Base-by-base conservation (phyloP, 768 basidiomycete species). In the Leccinum subgranulosum region DNA sequence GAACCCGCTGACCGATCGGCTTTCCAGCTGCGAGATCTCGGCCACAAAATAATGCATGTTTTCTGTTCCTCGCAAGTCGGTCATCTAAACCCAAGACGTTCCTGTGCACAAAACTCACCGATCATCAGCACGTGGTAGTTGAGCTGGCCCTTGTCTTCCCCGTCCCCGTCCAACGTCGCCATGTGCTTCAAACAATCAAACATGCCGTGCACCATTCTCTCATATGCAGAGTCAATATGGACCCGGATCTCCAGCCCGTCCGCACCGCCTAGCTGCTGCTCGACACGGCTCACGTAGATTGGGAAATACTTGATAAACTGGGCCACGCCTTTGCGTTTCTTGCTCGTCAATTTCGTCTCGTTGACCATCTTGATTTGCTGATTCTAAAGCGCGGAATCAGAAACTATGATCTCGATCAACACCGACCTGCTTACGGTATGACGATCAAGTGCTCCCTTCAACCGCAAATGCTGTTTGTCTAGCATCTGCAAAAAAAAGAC, bases 91-190 rank as follows among this genome's bases (percentile, higher is more conserved):
- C 3, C n/a, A n/a, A 49, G 15, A 17, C 6, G 2, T 34, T 14
- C 41, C 7, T 12, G 28, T 28, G 14, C n/a, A 9, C 12, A 4
- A 8, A 33, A 72, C 89, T 65, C 66, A 95, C 96, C 96, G 56
- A 98, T 89, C 59, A 98, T 79, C 66, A 96, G 88, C 63, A 98
- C 92, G 69, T 97, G 94, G 62, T 93, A 97, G 72, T 98, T 98
- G 53, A 98, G 81, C 68, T 96, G 94, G 0, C 94, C 94, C 73
- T 98, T 98, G 72, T 94, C 95, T 68, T 98, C 96, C 0, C 84
- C 90, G 55, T 92, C 92, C 0, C 92, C 91, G 56, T 94, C 90
- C 80, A 96, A 76, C 72, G 97, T 98, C 11, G 95, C 96, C 84
- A 98, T 92, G 59, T 95, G 94, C 73, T 94, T 94, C 60, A 98